These are phyloP conservation scores for Collybiopsis luxurians DNA, from an alignment of 768 basidiomycete genomes.

Conservation along the genomic window DNA sequence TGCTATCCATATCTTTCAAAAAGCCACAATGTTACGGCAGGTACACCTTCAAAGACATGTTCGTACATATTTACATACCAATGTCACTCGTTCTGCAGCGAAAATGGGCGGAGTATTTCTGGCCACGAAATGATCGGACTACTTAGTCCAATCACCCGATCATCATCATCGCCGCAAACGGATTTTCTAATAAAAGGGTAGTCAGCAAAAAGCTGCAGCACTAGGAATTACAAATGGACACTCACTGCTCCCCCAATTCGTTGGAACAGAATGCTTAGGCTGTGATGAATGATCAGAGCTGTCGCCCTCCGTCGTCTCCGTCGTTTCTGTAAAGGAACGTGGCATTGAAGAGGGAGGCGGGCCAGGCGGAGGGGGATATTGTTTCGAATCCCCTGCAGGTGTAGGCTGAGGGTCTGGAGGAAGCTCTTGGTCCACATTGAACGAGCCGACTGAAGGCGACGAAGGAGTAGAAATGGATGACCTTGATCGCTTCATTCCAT, in stretches of 20 bases:
- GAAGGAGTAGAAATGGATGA: not conserved
- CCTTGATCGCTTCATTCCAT: not conserved
- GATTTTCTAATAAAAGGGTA: slow-evolving; percentile 28
- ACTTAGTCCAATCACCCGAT: too few relatives aligned
- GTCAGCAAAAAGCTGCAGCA: not conserved
- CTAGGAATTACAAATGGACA: not conserved
- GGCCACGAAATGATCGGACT: too few relatives aligned
- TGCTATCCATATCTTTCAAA: too few relatives aligned
- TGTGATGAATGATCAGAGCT: not conserved
- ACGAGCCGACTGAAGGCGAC: too few relatives aligned
- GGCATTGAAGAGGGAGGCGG: not conserved
- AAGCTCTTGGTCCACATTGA: not conserved
- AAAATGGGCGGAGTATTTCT: too few relatives aligned
- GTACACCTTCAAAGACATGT: too few relatives aligned
- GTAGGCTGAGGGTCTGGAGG: not conserved
- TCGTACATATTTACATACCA: too few relatives aligned
- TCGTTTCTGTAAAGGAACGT: not conserved
- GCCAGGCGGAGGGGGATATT: not conserved
- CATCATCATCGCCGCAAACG: slow-evolving; percentile 30
- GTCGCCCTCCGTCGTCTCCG: not conserved
- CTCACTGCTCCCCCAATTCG: slow-evolving; percentile 15
- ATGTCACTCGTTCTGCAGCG: too few relatives aligned
- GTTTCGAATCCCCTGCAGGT: too few relatives aligned
- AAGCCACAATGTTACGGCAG: too few relatives aligned
- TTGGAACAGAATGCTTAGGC: not conserved